Percentiles rank a stretch among this genome's conserved stretches.
phyloP scores from a whole-genome alignment of 2,329 filamentous ascomycete genomes.

The Gaeumannomyces tritici region DNA sequence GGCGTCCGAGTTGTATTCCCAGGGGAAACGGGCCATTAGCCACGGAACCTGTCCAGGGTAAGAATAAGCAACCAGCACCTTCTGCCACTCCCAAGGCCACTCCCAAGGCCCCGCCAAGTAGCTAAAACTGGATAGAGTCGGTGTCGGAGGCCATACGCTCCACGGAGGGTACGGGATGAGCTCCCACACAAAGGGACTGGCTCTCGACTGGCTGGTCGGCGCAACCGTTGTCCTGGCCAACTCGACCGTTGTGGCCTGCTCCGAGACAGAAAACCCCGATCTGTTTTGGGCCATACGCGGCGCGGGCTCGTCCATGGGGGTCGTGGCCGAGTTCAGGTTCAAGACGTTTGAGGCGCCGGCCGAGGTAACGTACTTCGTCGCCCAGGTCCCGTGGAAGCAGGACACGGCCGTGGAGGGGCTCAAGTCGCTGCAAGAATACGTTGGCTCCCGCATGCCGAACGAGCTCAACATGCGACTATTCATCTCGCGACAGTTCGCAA shows the following conservation, averaged over 20 bases:
- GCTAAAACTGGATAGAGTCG: slow-evolving; percentile 14
- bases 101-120: slow-evolving; percentile 7
- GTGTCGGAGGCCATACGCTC: slow-evolving; percentile 26
- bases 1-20: slow-evolving; percentile 25
- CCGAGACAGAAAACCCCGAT: background rate
- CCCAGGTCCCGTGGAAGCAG: slow-evolving; percentile 17
- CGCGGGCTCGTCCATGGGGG: background rate
- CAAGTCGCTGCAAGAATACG: slow-evolving; percentile 19
- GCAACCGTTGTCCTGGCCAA: slow-evolving; percentile 27
- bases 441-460: slow-evolving; percentile 21
- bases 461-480: slow-evolving; percentile 33
- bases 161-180: slow-evolving; percentile 27
- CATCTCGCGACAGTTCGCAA: slow-evolving; percentile 21
- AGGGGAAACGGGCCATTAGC: slow-evolving; percentile 28
- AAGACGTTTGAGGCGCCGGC: slow-evolving; percentile 26
- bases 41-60: slow-evolving; percentile 38
- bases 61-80: slow-evolving; percentile 8
- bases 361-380: slow-evolving; percentile 20
- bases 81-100: background rate
- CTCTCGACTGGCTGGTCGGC: slow-evolving; percentile 24
- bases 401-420: slow-evolving; percentile 15
- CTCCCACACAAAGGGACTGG: slow-evolving; percentile 21
- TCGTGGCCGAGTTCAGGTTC: slow-evolving; percentile 20
- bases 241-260: slow-evolving; percentile 20
- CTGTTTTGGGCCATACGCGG: slow-evolving; percentile 1